Evolutionary conservation across 2,329 filamentous ascomycete genomes (phyloP), one percentile per base, ranked within the genome.

Genomic region (Raffaelea ambrosiae): DNA sequence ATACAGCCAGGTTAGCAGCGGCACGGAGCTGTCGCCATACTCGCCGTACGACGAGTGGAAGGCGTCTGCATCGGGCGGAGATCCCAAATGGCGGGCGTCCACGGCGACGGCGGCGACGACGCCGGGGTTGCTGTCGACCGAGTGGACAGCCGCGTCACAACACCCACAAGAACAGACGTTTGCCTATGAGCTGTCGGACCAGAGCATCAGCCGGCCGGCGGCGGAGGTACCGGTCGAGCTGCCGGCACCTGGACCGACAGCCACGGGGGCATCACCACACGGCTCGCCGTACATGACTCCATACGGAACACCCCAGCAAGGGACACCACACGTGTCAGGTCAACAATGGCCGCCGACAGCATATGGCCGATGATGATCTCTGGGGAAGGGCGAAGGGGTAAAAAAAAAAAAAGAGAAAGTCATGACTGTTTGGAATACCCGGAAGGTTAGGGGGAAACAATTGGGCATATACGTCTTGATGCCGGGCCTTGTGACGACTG

Each of bases 101-200:
- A 38, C 9, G 9, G 31, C 8, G 5, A n/a, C 35, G 18, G 14
- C 35, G 7, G 35, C 14, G 18, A 38, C 35, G 7, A n/a, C 13
- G 13, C 26, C 26, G 7, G 8, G 43, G 8, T 5, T 31, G 33
- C 42, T 11, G 14, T 19, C 18, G 35, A 8, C 35, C 5, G 35
- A 38, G 16, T 38, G 35, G 35, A n/a, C 35, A 38, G 13, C 8
- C 13, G 31, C 53, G 44, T 36, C 54, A 48, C 54, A 43, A 14
- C 51, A 57, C 44, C 41, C 71, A 0, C 73, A 81, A 50, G 39
- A 38, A 14, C 14, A 4, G 44, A 33, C 40, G 76, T 69, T 7
- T 29, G 26, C 13, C 2, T 69, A 79, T 31, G 83, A 86, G 67
- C 60, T 86, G 39, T 73, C 73, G 8, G 64, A 74, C 22, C 76